These are phyloP conservation scores for Cladosporium sp. DNA, from an alignment of 2,329 filamentous ascomycete species.

Conservation along the genomic window DNA sequence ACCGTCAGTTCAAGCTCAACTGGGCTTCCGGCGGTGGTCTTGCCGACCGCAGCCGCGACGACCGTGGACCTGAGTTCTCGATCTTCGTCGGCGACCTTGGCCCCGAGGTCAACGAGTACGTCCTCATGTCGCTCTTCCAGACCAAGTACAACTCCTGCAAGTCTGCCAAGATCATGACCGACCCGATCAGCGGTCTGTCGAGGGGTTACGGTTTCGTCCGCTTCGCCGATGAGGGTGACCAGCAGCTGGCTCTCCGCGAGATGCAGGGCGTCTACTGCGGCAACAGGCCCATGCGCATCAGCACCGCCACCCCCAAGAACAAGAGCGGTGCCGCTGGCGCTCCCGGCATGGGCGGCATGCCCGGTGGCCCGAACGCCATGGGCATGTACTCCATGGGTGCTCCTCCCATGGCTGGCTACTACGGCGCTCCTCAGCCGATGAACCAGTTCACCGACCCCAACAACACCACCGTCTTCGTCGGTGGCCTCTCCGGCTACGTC, in stretches of 20 bases:
- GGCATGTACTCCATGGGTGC: constrained; percentile 69
- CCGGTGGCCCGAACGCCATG: constrained; percentile 44
- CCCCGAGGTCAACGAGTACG: constrained; percentile 97
- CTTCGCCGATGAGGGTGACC: constrained; percentile 91
- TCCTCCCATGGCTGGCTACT: constrained; percentile 58
- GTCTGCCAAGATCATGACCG: constrained; percentile 99
- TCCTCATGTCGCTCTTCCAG: constrained; percentile 95
- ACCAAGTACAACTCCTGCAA: constrained; percentile 96
- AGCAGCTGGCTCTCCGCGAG: constrained; percentile 91
- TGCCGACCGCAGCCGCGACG: constrained; percentile 89
- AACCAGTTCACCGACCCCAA: constrained; percentile 99
- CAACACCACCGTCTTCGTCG: constrained; percentile 98
- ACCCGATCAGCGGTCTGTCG: constrained; percentile 95
- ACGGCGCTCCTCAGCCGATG: constrained; percentile 75
- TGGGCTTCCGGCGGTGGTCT: constrained; percentile 97
- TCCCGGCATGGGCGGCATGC: constrained; percentile 47
- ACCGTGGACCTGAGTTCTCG: constrained; percentile 90
- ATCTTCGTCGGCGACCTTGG: constrained; percentile 98
- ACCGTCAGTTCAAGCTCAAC: constrained; percentile 96
- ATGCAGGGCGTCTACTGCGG: constrained; percentile 99
- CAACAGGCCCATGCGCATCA: constrained; percentile 97
- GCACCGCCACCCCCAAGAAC: constrained; percentile 97
- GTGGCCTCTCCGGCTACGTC: constrained; percentile 93
- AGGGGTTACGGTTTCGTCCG: constrained; percentile 97
- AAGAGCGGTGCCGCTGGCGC: constrained; percentile 54